phyloP scores from a whole-genome alignment of 352 stramenopile genomes.

The Phytophthora megakarya region DNA sequence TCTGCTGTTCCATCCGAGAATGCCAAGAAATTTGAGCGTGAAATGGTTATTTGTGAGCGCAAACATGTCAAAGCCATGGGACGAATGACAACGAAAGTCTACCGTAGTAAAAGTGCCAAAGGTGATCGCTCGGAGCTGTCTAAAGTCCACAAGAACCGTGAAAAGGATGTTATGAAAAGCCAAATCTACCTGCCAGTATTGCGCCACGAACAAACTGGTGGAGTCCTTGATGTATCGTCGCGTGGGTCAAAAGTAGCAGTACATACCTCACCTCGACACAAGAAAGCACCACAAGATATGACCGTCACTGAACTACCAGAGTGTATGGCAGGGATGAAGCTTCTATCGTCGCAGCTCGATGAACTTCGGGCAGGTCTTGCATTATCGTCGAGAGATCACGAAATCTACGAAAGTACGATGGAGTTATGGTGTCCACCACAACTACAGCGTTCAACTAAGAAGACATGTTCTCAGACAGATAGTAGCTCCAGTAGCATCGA shows the following conservation, averaged over 20 bases:
- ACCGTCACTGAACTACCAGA: slow-evolving; percentile 16
- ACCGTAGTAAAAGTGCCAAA: slow-evolving; percentile 11
- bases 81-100: slow-evolving; percentile 25
- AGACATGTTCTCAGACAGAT: slow-evolving; percentile 1
- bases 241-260: neutral
- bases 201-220: slow-evolving; percentile 8
- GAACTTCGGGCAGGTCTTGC: slow-evolving; percentile 40
- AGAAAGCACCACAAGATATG: neutral
- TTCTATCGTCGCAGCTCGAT: slow-evolving; percentile 50
- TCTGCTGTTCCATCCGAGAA: slow-evolving; percentile 20
- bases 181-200: slow-evolving; percentile 38
- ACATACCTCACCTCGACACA: neutral
- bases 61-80: slow-evolving; percentile 36
- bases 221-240: slow-evolving; percentile 2
- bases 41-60: slow-evolving; percentile 37
- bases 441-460: neutral
- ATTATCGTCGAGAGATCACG: neutral
- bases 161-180: slow-evolving; percentile 30
- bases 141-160: slow-evolving; percentile 7
- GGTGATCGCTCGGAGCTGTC: neutral
- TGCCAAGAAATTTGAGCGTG: slow-evolving; percentile 30
- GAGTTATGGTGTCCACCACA: slow-evolving; percentile 21
- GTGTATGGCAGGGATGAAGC: slow-evolving; percentile 36
- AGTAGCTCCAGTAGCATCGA: slow-evolving; percentile 41
- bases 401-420: neutral